phyloP scores from a whole-genome alignment of 371 early-diverging fungal species.

The Mucor saturninus region DNA sequence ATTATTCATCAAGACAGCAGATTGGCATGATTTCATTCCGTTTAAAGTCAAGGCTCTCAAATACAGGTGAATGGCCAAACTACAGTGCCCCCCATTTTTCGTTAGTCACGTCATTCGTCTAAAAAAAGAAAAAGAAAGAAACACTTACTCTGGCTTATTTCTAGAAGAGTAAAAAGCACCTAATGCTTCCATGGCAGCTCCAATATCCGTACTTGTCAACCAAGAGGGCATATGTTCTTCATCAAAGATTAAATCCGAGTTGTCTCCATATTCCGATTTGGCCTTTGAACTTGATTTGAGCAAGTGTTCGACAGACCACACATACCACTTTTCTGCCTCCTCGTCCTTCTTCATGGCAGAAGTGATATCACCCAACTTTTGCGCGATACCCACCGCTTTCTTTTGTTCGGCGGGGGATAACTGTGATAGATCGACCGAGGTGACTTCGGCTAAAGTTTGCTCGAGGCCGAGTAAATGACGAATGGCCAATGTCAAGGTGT shows the following conservation, averaged over 20 bases:
- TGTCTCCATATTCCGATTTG: conserved; percentile 39
- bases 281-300: conserved; percentile 34
- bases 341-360: conserved; percentile 50
- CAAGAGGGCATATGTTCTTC: conserved; percentile 64
- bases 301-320: conserved; percentile 67
- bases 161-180: conserved; percentile 62
- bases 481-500: conserved; percentile 53
- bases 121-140: not conserved
- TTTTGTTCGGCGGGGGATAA: conserved; percentile 37
- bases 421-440: conserved; percentile 11
- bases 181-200: conserved; percentile 62
- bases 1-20: conserved; percentile 64
- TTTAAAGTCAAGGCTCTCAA: conserved; percentile 57
- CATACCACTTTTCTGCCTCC: conserved; percentile 66
- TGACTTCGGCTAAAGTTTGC: not conserved
- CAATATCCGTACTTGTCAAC: conserved; percentile 63
- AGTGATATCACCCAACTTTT: conserved; percentile 65
- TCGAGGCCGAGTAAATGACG: conserved; percentile 38
- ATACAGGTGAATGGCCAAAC: conserved; percentile 66
- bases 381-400: conserved; percentile 61
- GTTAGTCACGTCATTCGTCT: not conserved
- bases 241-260: conserved; percentile 47
- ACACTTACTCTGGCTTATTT: conserved; percentile 54
- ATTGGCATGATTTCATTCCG: conserved; percentile 49
- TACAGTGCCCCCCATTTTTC: conserved; percentile 11